A percentile compares a stretch with the other conserved stretches of the same genome.
These are phyloP conservation scores for Colletotrichum sp. DNA, from an alignment of 2,329 filamentous ascomycete species.

Conservation along the genomic window DNA sequence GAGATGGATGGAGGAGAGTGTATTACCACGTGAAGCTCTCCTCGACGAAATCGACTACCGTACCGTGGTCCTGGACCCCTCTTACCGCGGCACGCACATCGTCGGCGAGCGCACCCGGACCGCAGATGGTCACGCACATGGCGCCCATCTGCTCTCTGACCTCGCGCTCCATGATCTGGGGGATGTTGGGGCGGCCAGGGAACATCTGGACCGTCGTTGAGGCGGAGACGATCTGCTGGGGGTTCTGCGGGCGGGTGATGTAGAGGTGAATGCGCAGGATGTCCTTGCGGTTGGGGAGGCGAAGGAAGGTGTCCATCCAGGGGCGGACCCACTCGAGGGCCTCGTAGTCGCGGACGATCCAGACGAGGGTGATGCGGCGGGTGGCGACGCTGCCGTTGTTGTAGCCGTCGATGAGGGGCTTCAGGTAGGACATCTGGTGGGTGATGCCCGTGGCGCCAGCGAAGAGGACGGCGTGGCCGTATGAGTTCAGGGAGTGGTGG, in stretches of 20 bases:
- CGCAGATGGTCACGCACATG: constrained; percentile 85
- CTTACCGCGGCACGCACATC: constrained; percentile 75
- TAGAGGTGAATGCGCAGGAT: constrained; percentile 88
- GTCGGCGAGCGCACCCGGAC: constrained; percentile 76
- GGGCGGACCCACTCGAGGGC: constrained; percentile 92
- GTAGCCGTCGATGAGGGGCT: constrained; percentile 74
- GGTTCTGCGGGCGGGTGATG: constrained; percentile 84
- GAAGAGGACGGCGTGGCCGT: constrained; percentile 89
- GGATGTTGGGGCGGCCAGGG: constrained; percentile 84
- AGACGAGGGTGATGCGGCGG: constrained; percentile 82
- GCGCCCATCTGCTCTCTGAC: constrained; percentile 83
- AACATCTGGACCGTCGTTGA: constrained; percentile 89
- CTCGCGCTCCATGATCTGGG: constrained; percentile 80
- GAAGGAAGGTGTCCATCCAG: constrained; percentile 78
- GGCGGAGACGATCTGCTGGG: constrained; percentile 79
- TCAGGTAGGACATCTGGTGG: constrained; percentile 89
- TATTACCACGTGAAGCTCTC: constrained; percentile 74
- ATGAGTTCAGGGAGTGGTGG: constrained; percentile 86
- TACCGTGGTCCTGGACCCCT: constrained; percentile 62
- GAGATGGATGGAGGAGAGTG: background rate
- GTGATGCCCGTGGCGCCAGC: constrained; percentile 95
- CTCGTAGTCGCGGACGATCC: constrained; percentile 90
- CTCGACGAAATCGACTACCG: constrained; percentile 76
- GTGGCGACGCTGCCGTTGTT: constrained; percentile 77
- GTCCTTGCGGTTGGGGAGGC: constrained; percentile 80